Conservation (phyloP, 768 basidiomycete genomes). For the Termitomyces sp. region DNA sequence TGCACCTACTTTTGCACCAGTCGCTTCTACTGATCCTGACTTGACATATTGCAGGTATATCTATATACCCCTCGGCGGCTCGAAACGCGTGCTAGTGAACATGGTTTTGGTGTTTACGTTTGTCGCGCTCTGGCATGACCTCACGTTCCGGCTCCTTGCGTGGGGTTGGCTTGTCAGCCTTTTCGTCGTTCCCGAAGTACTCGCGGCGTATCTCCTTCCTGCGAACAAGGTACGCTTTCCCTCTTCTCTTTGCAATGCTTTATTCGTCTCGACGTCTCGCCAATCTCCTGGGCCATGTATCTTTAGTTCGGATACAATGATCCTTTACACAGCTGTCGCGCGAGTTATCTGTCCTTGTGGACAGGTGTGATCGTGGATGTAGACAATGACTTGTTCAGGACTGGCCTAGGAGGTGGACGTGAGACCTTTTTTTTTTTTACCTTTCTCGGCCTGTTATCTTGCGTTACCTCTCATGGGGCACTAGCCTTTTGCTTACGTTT, state of each 20-base stretch:
- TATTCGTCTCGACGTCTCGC: neutral
- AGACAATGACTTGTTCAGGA: neutral
- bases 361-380: neutral
- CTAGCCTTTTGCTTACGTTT: neutral
- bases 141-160: conserved; percentile 78
- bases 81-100: conserved; percentile 46
- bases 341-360: neutral
- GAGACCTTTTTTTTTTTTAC: neutral
- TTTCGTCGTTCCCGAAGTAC: conserved; percentile 85
- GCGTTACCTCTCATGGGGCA: neutral
- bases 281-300: neutral
- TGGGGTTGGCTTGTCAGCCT: conserved; percentile 97
- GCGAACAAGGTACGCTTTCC: conserved; percentile 44
- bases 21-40: neutral
- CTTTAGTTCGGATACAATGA: neutral
- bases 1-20: conserved; percentile 23
- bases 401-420: neutral
- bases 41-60: conserved; percentile 62
- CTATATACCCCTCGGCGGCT: conserved; percentile 88
- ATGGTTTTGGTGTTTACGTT: conserved; percentile 87
- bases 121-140: conserved; percentile 96
- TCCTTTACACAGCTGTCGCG: neutral
- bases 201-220: conserved; percentile 56
- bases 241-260: neutral
- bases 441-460: neutral